Conservation (phyloP, 2,329 filamentous ascomycete genomes). For the Cordyceps tenuipes region DNA sequence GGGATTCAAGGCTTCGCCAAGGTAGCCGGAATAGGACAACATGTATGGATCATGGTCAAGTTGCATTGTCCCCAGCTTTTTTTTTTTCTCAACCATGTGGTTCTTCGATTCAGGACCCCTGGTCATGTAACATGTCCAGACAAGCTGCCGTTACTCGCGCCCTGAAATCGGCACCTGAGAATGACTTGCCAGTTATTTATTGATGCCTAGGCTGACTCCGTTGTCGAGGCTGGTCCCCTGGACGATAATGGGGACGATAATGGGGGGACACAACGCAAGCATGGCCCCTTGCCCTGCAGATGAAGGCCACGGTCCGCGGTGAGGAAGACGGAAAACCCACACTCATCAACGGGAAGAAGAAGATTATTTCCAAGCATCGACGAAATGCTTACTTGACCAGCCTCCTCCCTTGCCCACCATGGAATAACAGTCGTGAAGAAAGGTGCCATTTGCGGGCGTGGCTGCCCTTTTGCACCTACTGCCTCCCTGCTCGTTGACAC, state of each 20-base stretch:
- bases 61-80: neutral
- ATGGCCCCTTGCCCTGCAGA: neutral
- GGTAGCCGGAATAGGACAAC: neutral
- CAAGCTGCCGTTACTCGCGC: neutral
- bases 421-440: neutral
- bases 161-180: neutral
- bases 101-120: neutral
- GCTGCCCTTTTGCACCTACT: neutral
- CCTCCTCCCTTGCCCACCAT: neutral
- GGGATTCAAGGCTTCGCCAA: neutral
- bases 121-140: neutral
- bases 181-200: too few relatives aligned
- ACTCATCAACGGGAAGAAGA: neutral
- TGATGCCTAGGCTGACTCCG: too few relatives aligned
- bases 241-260: too few relatives aligned
- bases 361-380: neutral
- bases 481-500: neutral
- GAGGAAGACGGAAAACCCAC: neutral
- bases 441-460: neutral
- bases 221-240: too few relatives aligned
- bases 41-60: neutral
- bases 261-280: neutral
- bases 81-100: too few relatives aligned
- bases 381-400: neutral
- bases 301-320: neutral